Base-by-base conservation (phyloP, 1,284 basidiomycete genomes). In the Taiwanofungus camphoratus region DNA sequence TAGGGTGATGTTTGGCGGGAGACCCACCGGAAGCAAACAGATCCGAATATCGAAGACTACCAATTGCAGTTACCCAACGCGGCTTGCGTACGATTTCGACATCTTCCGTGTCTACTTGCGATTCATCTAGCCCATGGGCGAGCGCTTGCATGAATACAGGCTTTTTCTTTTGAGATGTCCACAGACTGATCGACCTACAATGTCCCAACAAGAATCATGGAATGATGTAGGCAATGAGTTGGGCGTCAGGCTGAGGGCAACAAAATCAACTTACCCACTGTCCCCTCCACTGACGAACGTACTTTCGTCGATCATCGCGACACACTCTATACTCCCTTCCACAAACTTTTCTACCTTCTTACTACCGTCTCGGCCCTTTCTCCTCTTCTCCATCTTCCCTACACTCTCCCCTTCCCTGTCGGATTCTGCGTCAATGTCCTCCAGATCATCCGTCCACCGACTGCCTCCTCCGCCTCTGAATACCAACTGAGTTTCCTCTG, bases 111-210 rank as follows among this genome's bases (percentile, higher is more conserved):
- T 82, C 77, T 5, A 83, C 87, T 5, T 71, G 62, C 13, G 73
- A 70, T 58, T 85, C 76, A 45, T 89, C 75, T 41, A 92, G 68
- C 2, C 96, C 96, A 62, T 99, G 95, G 1, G 92, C 89, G 31
- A 95, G 70, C 4, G 85, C 71, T 37, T 85, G 75, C 0, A 82
- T 90, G 63, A 87, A 97, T 38, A 96, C 69, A 0, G 95, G 92
- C 66, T 99, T 99, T 74, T 99, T 98, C 73, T 94, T 96, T 48
- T 81, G 79, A n/a, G 83, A 90, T 27, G 77, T 79, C 94, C 95
- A 99, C 5, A 99, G 73, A 50, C 81, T 87, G 57, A 99, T 84
- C 4, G 91, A 87, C 1, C 92, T 95, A 24, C 24, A 32, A n/a
- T n/a, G n/a, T n/a, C n/a, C n/a, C 34, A 12, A 33, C 9, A 36